phyloP scores from a whole-genome alignment of 768 basidiomycete genomes.

The Brasilioporus rufonigricans region DNA sequence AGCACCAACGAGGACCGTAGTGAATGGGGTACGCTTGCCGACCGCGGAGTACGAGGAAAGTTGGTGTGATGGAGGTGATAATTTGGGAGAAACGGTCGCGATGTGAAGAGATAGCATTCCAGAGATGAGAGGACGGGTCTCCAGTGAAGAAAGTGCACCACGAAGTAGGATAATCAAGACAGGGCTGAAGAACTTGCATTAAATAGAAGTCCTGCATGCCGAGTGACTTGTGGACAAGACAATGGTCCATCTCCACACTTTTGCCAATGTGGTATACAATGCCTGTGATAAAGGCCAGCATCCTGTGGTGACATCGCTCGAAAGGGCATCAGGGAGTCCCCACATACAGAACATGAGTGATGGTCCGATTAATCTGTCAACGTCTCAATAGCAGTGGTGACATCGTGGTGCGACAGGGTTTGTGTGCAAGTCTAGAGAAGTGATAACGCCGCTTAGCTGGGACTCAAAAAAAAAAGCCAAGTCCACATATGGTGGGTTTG shows the following conservation, averaged over 20 bases:
- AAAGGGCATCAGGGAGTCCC: too few species aligned
- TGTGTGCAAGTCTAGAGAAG: too few species aligned
- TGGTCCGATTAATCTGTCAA: too few species aligned
- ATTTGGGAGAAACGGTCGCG: conserved; percentile 6
- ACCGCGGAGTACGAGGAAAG: background rate
- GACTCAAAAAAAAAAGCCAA: too few species aligned
- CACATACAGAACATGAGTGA: too few species aligned
- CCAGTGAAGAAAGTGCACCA: background rate
- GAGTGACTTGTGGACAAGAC: conserved; percentile 10
- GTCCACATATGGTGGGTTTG: too few species aligned
- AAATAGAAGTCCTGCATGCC: conserved; percentile 13
- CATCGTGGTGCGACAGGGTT: too few species aligned
- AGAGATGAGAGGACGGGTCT: background rate
- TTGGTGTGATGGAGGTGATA: conserved; percentile 1
- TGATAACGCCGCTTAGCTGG: too few species aligned
- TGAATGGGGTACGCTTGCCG: conserved; percentile 5
- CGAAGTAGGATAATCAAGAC: background rate
- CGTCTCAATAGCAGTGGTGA: too few species aligned
- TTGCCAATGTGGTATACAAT: conserved; percentile 8
- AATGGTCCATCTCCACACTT: conserved; percentile 15
- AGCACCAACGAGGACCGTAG: background rate
- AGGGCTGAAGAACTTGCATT: background rate
- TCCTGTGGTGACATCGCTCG: too few species aligned
- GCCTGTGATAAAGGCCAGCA: background rate
- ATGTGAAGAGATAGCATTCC: conserved; percentile 14